Evolutionary conservation across 768 basidiomycete genomes (phyloP).

Genomic region (Naganishia onofrii): DNA sequence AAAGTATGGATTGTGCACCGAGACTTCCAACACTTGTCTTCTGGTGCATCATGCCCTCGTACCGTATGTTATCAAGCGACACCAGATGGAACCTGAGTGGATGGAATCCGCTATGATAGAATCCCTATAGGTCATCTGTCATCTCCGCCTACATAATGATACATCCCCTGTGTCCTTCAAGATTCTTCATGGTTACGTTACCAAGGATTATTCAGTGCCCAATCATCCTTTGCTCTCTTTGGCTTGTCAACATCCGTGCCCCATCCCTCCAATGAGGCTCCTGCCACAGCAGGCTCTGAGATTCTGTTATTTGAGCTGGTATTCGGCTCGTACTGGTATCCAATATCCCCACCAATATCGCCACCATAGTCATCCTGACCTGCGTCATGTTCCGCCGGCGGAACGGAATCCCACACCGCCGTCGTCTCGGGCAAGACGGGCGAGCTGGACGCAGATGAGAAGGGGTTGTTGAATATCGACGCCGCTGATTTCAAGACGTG

Average conservation of each 20-base stretch:
- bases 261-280: constrained; percentile 11
- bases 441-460: background rate
- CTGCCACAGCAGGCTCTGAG: constrained; percentile 18
- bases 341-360: constrained; percentile 39
- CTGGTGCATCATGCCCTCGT: too few species aligned
- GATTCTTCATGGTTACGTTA: constrained; percentile 5
- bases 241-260: constrained; percentile 24
- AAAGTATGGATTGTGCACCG: too few species aligned
- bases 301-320: background rate
- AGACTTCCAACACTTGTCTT: too few species aligned
- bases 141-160: too few species aligned
- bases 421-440: constrained; percentile 15
- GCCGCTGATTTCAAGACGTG: constrained; percentile 31
- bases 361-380: constrained; percentile 18
- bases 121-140: too few species aligned
- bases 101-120: too few species aligned
- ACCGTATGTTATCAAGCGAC: too few species aligned
- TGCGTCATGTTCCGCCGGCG: background rate
- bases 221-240: constrained; percentile 38
- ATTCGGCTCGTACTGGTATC: background rate
- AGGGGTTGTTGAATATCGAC: constrained; percentile 19
- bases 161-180: too few species aligned
- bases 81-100: too few species aligned
- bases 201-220: constrained; percentile 47
- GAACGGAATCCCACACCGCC: background rate